Conservation (phyloP, 768 basidiomycete species). For the Boletus fagicola region DNA sequence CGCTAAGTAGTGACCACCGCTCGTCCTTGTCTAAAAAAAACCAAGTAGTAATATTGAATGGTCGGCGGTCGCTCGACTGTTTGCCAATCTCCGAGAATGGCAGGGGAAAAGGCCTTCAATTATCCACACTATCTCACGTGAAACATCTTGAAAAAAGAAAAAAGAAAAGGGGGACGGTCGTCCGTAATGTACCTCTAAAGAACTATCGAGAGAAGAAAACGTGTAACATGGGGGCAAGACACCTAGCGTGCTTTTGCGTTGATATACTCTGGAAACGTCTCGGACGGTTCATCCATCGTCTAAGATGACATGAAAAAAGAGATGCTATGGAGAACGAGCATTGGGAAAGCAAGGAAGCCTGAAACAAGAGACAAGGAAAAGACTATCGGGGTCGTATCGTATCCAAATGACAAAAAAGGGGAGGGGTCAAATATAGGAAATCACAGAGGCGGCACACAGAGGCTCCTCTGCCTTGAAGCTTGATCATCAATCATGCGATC, state of each 20-base stretch:
- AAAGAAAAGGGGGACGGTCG: not conserved
- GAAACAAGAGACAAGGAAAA: not conserved
- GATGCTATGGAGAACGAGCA: not conserved
- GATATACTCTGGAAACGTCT: not conserved
- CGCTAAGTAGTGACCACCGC: too few relatives aligned
- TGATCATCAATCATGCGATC: not conserved
- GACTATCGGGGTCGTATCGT: not conserved
- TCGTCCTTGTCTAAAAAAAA: too few relatives aligned
- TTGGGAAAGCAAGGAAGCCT: not conserved
- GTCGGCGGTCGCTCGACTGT: too few relatives aligned
- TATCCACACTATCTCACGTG: not conserved
- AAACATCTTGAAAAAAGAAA: not conserved
- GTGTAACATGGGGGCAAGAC: not conserved
- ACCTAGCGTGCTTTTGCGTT: not conserved
- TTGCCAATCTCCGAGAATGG: too few relatives aligned
- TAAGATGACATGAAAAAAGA: not conserved
- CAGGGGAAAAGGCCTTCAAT: too few relatives aligned
- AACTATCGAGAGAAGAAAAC: not conserved
- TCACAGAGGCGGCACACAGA: not conserved
- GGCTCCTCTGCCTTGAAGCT: not conserved
- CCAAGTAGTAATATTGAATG: too few relatives aligned
- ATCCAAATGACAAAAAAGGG: too few relatives aligned
- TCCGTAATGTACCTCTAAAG: slow-evolving; percentile 10
- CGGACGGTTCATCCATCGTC: not conserved
- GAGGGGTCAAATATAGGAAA: not conserved